Base-by-base conservation (phyloP, 2,329 filamentous ascomycete genomes). In the Fusarium sp. region DNA sequence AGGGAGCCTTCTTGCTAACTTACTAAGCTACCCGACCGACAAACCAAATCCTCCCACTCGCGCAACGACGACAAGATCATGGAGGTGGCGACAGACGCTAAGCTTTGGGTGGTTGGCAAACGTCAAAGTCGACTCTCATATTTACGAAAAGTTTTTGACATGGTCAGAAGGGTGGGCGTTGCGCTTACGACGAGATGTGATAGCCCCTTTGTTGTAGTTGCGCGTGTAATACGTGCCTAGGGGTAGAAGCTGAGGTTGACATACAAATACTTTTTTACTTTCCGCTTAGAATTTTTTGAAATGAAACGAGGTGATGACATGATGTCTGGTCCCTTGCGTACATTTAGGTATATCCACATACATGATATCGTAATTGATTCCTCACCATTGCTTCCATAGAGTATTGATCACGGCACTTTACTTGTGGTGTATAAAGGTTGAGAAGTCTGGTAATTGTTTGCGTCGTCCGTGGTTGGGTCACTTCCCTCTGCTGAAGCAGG, bases 111-210 rank as follows among this genome's bases (percentile, higher is more conserved):
- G 83, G 82, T 82, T 82, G 81, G 84, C 83, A 81, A 82, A 82
- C 83, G 83, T 84, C 81, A 81, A 81, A 80, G 81, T 83, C 84
- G 83, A 84, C 84, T 85, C 84, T 87, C 84, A 82, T 85, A 85
- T 87, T 84, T 86, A 84, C 83, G 79, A 87, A 88, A 87, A 86
- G 83, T 86, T 86, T 85, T 86, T 85, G 83, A 83, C 79, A 83
- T 85, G 85, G 84, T 87, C 83, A 83, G 84, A 82, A 83, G 83
- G 83, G 83, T 85, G 83, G 83, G 83, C 83, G 84, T 77, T 80
- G 83, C 81, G 82, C 82, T 84, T 84, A 79, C 80, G 81, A 83
- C 80, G 82, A 82, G 82, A 84, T 83, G 82, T 79, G 80, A 80
- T 82, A 82, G 83, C 80, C 83, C 81, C 83, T 85, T 82, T 85